Conservation (phyloP, 1,139 yeast genomes). For the Yamadazyma atmosphaerica region DNA sequence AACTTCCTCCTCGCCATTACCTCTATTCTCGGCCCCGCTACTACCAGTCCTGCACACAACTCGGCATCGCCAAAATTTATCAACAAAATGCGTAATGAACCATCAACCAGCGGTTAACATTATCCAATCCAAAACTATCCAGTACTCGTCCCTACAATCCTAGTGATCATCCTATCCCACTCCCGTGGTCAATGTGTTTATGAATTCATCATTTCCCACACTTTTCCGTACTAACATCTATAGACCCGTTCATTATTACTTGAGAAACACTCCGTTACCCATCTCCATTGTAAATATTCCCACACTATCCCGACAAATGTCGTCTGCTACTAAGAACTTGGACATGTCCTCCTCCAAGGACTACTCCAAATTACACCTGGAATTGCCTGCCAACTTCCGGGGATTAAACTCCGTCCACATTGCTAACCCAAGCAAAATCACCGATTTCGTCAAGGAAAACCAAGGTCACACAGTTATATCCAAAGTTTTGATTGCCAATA, state of each 20-base stretch:
- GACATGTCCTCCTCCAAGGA: conserved; percentile 15
- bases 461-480: conserved; percentile 96
- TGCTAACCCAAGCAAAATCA: conserved; percentile 74
- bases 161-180: no score
- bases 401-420: conserved; percentile 74
- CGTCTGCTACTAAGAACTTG: neutral
- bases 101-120: no score
- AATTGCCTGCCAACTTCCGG: conserved; percentile 68
- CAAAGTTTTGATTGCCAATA: conserved; percentile 88
- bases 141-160: no score
- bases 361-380: conserved; percentile 31
- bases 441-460: conserved; percentile 80
- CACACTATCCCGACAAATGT: neutral
- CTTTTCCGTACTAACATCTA: neutral
- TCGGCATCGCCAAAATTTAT: neutral
- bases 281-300: neutral
- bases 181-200: neutral
- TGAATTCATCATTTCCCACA: neutral
- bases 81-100: neutral
- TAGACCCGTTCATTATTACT: no score
- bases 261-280: neutral
- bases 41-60: neutral
- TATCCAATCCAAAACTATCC: no score
- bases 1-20: no score
- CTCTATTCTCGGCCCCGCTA: no score